These are phyloP conservation scores for Amoebophrya sp. DNA, from an alignment of 169 alveolate species.

Conservation along the genomic window DNA sequence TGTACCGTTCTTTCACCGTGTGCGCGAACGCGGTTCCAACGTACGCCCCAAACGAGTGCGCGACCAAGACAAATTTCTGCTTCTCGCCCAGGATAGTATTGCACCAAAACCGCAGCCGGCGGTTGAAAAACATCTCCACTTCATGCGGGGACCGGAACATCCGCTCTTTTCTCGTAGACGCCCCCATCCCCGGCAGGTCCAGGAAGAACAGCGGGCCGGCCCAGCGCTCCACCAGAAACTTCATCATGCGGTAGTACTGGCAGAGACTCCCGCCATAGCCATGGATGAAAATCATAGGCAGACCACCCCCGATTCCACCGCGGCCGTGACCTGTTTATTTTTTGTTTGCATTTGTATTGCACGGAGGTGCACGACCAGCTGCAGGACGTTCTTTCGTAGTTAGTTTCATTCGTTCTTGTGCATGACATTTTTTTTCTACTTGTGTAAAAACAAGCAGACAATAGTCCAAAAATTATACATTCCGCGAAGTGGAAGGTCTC, in stretches of 20 bases:
- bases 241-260: slow-evolving; percentile 12
- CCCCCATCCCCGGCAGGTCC: not conserved
- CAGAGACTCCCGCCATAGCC: not conserved
- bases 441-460: no score
- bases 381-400: no score
- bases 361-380: no score
- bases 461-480: not conserved
- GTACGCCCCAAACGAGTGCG: not conserved
- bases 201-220: slow-evolving; percentile 3
- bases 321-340: not conserved
- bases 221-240: slow-evolving; percentile 22
- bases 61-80: not conserved
- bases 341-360: no score
- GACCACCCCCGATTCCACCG: not conserved
- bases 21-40: not conserved
- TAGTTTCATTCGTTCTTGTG: no score
- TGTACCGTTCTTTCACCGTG: not conserved
- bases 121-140: not conserved
- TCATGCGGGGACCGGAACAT: not conserved
- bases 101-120: not conserved
- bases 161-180: not conserved
- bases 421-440: no score
- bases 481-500: slow-evolving; percentile 17
- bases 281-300: not conserved
- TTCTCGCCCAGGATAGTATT: not conserved